A percentile compares a stretch with the other conserved stretches of the same genome.
These are phyloP conservation scores for Scutellaria barbata DNA, from an alignment of 257 asterid genomes.

Conservation along the genomic window DNA sequence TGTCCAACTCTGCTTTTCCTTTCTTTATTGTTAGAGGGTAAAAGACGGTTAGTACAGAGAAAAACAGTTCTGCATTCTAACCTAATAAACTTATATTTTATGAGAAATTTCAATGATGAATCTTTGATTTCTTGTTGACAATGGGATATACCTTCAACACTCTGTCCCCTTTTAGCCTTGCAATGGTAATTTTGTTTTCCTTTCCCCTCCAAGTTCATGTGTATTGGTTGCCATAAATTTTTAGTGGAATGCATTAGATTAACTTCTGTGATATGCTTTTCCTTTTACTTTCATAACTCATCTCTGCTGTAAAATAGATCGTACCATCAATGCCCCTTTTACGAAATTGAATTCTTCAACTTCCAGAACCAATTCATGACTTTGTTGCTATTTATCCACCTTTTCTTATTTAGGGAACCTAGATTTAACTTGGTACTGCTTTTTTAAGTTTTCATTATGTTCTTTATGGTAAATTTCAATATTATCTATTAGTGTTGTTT, in stretches of 20 bases:
- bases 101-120: too few species aligned
- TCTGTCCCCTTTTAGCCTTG: too few species aligned
- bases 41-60: neutral
- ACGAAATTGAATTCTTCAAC: neutral
- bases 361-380: neutral
- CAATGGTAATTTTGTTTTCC: too few species aligned
- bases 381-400: neutral
- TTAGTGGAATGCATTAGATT: neutral
- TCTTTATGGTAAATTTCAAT: neutral
- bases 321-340: neutral
- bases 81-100: neutral
- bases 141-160: too few species aligned
- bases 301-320: neutral
- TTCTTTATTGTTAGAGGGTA: neutral
- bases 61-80: neutral
- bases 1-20: neutral
- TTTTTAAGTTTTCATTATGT: constrained; percentile 1
- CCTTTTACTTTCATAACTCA: neutral
- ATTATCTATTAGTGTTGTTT: neutral
- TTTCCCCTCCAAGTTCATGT: too few species aligned
- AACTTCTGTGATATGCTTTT: neutral
- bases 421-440: neutral
- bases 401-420: neutral
- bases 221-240: too few species aligned
- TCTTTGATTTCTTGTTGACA: too few species aligned